Conservation (phyloP, 2,329 filamentous ascomycete genomes). For the Myotisia sp. region DNA sequence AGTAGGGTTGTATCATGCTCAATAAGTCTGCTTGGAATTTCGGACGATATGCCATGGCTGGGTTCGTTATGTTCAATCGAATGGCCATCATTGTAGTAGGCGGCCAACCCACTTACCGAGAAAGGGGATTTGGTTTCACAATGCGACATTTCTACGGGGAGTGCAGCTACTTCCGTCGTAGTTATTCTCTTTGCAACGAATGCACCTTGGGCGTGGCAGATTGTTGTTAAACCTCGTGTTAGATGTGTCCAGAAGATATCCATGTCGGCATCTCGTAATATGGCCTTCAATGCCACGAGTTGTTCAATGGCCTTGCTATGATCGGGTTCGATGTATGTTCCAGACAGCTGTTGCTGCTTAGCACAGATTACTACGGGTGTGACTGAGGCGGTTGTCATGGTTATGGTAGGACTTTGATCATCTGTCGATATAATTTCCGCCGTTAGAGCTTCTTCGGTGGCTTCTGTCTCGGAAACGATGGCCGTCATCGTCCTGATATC, state of each 20-base stretch:
- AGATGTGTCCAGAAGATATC: constrained; percentile 51
- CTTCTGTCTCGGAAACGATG: too few relatives aligned
- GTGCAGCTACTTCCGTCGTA: too few relatives aligned
- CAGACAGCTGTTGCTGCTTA: too few relatives aligned
- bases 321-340: too few relatives aligned
- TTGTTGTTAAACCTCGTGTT: constrained; percentile 49
- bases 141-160: too few relatives aligned
- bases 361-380: too few relatives aligned
- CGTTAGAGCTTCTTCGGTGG: too few relatives aligned
- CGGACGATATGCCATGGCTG: constrained; percentile 47
- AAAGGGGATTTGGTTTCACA: constrained; percentile 21
- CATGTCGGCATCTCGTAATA: constrained; percentile 38
- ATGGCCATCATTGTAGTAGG: constrained; percentile 50
- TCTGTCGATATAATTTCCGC: too few relatives aligned
- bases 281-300: constrained; percentile 45
- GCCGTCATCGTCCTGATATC: too few relatives aligned
- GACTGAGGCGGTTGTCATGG: too few relatives aligned
- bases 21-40: constrained; percentile 54
- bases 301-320: constrained; percentile 49
- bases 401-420: too few relatives aligned
- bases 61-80: constrained; percentile 28
- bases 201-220: constrained; percentile 51
- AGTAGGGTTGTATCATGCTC: constrained; percentile 52
- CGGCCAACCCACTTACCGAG: constrained; percentile 50
- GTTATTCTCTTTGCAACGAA: constrained; percentile 51